Conservation (phyloP, 2,329 filamentous ascomycete genomes). For the Gaeumannomyces tritici region DNA sequence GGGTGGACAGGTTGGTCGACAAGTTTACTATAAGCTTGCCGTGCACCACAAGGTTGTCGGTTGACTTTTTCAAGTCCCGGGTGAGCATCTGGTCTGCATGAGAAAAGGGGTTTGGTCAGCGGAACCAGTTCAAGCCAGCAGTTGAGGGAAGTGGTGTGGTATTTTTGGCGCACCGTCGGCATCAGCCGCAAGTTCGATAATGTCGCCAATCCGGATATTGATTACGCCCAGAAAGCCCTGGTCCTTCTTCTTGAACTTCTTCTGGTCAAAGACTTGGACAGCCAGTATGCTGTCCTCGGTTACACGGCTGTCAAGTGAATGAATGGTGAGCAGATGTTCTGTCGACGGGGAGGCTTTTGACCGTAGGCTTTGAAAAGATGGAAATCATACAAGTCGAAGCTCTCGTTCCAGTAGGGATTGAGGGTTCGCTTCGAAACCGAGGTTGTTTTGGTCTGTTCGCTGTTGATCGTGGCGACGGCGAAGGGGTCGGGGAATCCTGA, state of each 20-base stretch:
- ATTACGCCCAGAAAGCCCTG: conserved; percentile 97
- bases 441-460: conserved; percentile 98
- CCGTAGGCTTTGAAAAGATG: neutral
- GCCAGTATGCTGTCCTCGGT: conserved; percentile 95
- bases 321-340: neutral
- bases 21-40: conserved; percentile 96
- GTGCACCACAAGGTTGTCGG: conserved; percentile 94
- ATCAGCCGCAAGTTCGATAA: conserved; percentile 80
- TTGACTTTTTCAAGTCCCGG: conserved; percentile 92
- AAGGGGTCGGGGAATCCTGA: conserved; percentile 95
- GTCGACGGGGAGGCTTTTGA: neutral
- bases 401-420: conserved; percentile 99
- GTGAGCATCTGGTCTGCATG: conserved; percentile 93
- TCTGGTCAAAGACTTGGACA: conserved; percentile 98
- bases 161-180: conserved; percentile 61
- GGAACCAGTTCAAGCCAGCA: conserved; percentile 8
- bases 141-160: neutral
- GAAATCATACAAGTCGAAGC: conserved; percentile 80
- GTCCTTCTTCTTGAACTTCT: conserved; percentile 99
- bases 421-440: conserved; percentile 93
- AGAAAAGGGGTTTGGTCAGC: conserved; percentile 12
- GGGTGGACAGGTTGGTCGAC: conserved; percentile 75
- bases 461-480: conserved; percentile 91
- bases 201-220: conserved; percentile 90
- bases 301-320: conserved; percentile 53